Conservation (phyloP, 768 basidiomycete species). For the Leccinellum luteum region DNA sequence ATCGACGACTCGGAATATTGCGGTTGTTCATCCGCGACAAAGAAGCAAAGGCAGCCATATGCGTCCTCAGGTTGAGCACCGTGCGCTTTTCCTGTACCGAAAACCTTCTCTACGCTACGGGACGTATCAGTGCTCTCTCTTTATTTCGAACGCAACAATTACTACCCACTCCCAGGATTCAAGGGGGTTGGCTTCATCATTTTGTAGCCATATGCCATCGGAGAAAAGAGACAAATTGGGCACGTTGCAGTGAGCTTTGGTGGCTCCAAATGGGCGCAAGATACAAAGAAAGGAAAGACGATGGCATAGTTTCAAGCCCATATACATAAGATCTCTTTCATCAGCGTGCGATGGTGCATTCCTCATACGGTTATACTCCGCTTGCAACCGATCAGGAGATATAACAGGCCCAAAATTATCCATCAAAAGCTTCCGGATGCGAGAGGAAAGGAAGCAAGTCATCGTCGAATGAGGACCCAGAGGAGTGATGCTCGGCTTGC, state of each 20-base stretch:
- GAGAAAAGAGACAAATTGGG: conserved; percentile 47
- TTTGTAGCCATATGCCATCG: conserved; percentile 43
- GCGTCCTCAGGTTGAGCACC: conserved; percentile 43
- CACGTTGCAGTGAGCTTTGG: conserved; percentile 37
- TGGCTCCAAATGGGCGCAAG: conserved; percentile 47
- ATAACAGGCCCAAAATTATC: conserved; percentile 15
- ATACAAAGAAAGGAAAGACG: conserved; percentile 45
- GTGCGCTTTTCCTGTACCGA: conserved; percentile 36
- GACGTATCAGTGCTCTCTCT: conserved; percentile 1
- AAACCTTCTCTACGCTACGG: conserved; percentile 39
- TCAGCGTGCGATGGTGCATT: conserved; percentile 39
- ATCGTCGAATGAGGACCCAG: conserved; percentile 16
- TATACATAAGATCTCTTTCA: conserved; percentile 40
- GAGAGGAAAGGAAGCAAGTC: conserved; percentile 11
- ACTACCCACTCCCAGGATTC: conserved; percentile 49
- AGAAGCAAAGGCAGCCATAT: conserved; percentile 51
- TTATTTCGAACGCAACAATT: background rate
- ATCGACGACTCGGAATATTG: conserved; percentile 34
- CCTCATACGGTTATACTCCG: conserved; percentile 33
- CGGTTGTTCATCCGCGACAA: conserved; percentile 38
- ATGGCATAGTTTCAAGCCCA: conserved; percentile 41
- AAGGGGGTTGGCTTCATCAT: conserved; percentile 43
- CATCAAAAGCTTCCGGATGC: conserved; percentile 11
- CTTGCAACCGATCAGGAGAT: conserved; percentile 24
- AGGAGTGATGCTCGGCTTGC: conserved; percentile 4